A percentile compares a stretch with the other conserved stretches of the same genome.
Evolutionary conservation across 345 rosid genomes (phyloP).

Genomic region (Hypericum perforatum): DNA sequence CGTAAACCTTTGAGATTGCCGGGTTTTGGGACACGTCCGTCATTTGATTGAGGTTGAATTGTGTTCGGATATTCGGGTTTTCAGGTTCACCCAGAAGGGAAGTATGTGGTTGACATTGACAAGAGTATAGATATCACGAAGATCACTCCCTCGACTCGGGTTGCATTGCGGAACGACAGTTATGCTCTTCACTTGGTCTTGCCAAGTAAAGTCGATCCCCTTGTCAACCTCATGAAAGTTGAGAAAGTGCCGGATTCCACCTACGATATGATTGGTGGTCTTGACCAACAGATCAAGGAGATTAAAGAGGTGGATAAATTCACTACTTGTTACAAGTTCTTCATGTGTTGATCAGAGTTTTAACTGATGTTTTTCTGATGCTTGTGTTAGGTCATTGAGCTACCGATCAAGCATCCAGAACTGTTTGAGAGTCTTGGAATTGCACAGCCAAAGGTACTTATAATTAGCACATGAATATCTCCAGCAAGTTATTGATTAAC

Average conservation of each 20-base stretch:
- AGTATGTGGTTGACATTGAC: conserved; percentile 94
- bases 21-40: no score
- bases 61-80: background rate
- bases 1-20: no score
- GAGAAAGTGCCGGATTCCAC: conserved; percentile 98
- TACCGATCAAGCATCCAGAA: conserved; percentile 96
- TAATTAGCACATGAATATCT: no score
- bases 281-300: conserved; percentile 97
- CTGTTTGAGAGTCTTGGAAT: conserved; percentile 96
- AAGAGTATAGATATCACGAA: conserved; percentile 90
- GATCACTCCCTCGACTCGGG: conserved; percentile 87
- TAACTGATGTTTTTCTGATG: conserved; percentile 1
- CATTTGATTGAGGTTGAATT: no score
- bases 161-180: conserved; percentile 98
- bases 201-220: conserved; percentile 94
- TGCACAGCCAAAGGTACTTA: conserved; percentile 92
- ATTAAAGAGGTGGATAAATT: conserved; percentile 63
- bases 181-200: conserved; percentile 86
- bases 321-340: background rate
- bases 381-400: conserved; percentile 74
- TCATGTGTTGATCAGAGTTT: background rate
- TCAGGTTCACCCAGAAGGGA: conserved; percentile 98
- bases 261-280: conserved; percentile 97
- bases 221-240: conserved; percentile 98
- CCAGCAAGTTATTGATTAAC: no score